These are phyloP conservation scores for Ampelomyces quisqualis DNA, from an alignment of 2,329 filamentous ascomycete genomes.

Conservation along the genomic window DNA sequence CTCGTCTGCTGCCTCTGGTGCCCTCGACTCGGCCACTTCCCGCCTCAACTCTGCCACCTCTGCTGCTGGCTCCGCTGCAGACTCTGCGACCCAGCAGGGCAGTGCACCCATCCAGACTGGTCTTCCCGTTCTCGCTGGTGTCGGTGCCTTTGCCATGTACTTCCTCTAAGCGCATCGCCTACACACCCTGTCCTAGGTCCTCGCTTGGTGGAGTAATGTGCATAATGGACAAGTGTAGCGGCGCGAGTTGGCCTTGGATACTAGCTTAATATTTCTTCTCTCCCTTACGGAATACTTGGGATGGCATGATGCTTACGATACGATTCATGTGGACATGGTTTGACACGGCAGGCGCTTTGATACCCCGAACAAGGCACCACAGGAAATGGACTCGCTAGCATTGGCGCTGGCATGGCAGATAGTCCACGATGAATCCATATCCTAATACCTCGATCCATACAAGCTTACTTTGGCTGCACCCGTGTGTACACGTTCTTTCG, in stretches of 20 bases:
- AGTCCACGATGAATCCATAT: no score
- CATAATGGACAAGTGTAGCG: conserved; percentile 28
- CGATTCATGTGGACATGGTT: conserved; percentile 22
- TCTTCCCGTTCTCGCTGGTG: conserved; percentile 41
- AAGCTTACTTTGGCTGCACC: no score
- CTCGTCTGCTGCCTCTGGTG: conserved; percentile 9
- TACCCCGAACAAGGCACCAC: conserved; percentile 29
- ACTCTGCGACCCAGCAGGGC: conserved; percentile 10
- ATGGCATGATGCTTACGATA: conserved; percentile 29
- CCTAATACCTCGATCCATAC: no score
- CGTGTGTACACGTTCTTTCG: no score
- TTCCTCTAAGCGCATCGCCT: conserved; percentile 38
- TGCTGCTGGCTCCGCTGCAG: conserved; percentile 14
- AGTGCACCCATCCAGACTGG: conserved; percentile 39
- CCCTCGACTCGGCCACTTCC: not conserved
- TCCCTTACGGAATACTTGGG: conserved; percentile 15
- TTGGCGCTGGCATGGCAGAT: conserved; percentile 26
- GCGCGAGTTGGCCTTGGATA: conserved; percentile 25
- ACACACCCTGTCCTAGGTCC: conserved; percentile 18
- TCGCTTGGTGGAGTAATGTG: conserved; percentile 34
- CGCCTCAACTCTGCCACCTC: conserved; percentile 12
- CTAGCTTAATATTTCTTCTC: conserved; percentile 19
- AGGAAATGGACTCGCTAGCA: conserved; percentile 14
- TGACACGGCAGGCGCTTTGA: conserved; percentile 32
- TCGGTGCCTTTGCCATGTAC: conserved; percentile 40